phyloP scores from a whole-genome alignment of 352 stramenopile genomes.

The Phytophthora nicotianae region DNA sequence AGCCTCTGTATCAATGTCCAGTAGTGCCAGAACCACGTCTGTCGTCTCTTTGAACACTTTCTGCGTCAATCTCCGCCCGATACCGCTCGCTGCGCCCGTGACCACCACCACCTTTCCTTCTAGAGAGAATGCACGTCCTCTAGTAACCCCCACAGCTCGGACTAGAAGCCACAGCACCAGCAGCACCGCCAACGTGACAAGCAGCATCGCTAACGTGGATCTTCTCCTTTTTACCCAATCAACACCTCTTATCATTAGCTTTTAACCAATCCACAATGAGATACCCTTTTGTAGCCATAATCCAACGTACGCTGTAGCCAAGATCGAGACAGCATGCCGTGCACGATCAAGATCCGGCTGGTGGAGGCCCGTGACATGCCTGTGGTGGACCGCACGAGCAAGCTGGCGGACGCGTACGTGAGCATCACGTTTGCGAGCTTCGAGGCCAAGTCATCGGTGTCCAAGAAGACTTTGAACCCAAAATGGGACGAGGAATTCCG shows the following conservation, averaged over 20 bases:
- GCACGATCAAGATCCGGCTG: constrained; percentile 91
- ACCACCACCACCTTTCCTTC: constrained; percentile 64
- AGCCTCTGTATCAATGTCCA: constrained; percentile 62
- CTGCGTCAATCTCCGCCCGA: constrained; percentile 52
- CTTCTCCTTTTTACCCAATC: background rate
- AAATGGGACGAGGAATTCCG: constrained; percentile 98
- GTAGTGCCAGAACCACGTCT: constrained; percentile 53
- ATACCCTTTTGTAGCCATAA: background rate
- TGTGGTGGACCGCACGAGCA: constrained; percentile 82
- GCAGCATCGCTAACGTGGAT: background rate
- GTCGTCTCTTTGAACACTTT: constrained; percentile 35
- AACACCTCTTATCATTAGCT: background rate
- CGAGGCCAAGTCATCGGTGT: constrained; percentile 89
- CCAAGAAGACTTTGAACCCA: constrained; percentile 95
- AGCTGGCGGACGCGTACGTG: constrained; percentile 88
- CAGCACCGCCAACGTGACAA: constrained; percentile 5
- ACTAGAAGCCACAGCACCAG: constrained; percentile 13
- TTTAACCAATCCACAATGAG: background rate
- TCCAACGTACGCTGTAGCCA: background rate
- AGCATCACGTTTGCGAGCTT: constrained; percentile 89
- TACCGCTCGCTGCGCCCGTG: constrained; percentile 63
- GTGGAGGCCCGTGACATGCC: constrained; percentile 90
- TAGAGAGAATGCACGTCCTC: constrained; percentile 39
- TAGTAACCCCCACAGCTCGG: background rate
- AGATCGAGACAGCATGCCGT: constrained; percentile 66